A percentile compares a stretch with the other conserved stretches of the same genome.
Conservation (phyloP, 495 filamentous ascomycete species). For the Neurospora sp. region DNA sequence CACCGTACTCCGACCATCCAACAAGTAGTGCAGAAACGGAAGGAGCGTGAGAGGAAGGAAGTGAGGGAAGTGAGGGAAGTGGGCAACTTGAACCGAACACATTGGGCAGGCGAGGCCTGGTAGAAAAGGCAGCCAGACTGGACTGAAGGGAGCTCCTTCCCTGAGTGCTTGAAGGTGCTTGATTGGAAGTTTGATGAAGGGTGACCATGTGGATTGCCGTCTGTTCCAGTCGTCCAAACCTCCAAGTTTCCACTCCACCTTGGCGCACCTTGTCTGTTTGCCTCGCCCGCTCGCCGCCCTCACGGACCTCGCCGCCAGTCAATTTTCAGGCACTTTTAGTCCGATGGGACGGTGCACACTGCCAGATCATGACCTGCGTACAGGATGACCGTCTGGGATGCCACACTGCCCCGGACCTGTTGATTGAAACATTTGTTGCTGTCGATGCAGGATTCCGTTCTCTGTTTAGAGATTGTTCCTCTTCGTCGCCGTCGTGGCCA, state of each 20-base stretch:
- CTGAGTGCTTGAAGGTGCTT: background rate
- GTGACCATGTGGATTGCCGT: background rate
- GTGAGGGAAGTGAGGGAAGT: background rate
- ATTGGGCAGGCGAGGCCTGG: background rate
- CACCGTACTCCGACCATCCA: background rate
- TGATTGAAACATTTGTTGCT: background rate
- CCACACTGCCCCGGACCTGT: background rate
- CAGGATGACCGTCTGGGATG: background rate
- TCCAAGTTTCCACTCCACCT: background rate
- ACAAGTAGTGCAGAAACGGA: background rate
- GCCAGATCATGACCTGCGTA: background rate
- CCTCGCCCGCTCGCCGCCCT: background rate
- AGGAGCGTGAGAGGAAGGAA: background rate
- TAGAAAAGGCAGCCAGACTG: background rate
- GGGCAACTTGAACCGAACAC: too few relatives aligned
- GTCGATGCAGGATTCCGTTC: background rate
- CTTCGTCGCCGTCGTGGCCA: background rate
- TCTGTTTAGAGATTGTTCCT: background rate
- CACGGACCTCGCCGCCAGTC: background rate
- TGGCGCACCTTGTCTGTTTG: background rate
- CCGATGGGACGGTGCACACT: background rate
- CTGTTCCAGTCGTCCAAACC: background rate
- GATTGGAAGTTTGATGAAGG: background rate
- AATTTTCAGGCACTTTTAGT: background rate
- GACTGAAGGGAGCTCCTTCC: background rate